Conservation (phyloP, 2,329 filamentous ascomycete genomes). For the Botrytis deweyae region DNA sequence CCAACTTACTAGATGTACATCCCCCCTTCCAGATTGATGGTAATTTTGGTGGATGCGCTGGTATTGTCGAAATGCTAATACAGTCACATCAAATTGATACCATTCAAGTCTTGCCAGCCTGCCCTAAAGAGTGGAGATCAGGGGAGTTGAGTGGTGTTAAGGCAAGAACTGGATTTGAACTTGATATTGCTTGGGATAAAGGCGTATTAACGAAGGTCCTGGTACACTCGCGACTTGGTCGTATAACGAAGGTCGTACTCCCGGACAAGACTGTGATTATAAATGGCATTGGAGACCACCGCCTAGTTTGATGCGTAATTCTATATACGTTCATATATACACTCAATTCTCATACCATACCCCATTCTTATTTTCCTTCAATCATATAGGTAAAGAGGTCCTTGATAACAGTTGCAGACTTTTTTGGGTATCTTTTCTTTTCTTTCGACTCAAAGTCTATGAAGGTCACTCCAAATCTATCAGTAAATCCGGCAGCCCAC, state of each 20-base stretch:
- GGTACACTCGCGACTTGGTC: neutral
- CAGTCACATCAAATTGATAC: conserved; percentile 39
- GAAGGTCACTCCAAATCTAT: conserved; percentile 77
- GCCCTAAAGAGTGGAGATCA: conserved; percentile 3
- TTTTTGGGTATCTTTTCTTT: conserved; percentile 78
- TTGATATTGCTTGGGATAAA: conserved; percentile 4
- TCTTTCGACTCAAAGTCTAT: conserved; percentile 72
- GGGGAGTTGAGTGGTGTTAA: neutral
- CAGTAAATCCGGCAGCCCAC: conserved; percentile 75
- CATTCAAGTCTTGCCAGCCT: conserved; percentile 4
- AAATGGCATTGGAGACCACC: neutral
- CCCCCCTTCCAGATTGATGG: conserved; percentile 52
- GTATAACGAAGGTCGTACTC: neutral
- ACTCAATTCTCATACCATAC: neutral
- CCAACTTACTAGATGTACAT: conserved; percentile 48
- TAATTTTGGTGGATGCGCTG: conserved; percentile 50
- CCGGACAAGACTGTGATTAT: neutral
- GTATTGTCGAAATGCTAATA: conserved; percentile 48
- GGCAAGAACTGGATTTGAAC: neutral
- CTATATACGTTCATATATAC: neutral
- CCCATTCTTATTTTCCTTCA: conserved; percentile 48
- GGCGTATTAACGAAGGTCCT: neutral
- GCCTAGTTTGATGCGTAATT: neutral
- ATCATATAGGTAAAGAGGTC: conserved; percentile 70
- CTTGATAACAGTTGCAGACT: conserved; percentile 70